Conservation (phyloP, 164 flowering plant species). For the Macadamia tetraphylla region DNA sequence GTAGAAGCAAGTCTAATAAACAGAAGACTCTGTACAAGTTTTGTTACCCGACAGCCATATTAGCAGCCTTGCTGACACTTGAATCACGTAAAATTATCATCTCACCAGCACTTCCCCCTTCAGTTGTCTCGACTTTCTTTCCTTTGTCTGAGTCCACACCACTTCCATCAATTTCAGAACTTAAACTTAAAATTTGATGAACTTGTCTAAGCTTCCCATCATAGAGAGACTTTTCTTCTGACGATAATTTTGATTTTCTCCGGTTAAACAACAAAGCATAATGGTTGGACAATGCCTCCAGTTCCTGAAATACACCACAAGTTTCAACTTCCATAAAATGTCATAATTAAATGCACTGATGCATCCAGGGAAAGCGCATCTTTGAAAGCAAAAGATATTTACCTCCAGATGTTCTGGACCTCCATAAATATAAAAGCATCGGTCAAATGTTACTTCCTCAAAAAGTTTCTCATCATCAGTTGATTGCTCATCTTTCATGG, state of each 20-base stretch:
- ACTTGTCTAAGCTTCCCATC: conserved; percentile 82
- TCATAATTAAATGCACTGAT: neutral
- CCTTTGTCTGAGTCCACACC: conserved; percentile 59
- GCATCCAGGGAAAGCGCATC: neutral
- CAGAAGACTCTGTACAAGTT: neutral
- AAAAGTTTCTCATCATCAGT: conserved; percentile 56
- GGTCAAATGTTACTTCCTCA: conserved; percentile 88
- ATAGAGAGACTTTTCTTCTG: conserved; percentile 74
- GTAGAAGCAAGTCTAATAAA: too few relatives aligned
- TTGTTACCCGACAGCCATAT: conserved; percentile 93
- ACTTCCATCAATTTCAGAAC: conserved; percentile 43
- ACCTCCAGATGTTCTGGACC: conserved; percentile 99
- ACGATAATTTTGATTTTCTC: conserved; percentile 69
- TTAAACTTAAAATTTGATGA: conserved; percentile 65
- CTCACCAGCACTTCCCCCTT: conserved; percentile 52
- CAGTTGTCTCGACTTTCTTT: conserved; percentile 59
- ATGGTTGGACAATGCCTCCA: conserved; percentile 92
- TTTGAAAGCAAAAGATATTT: conserved; percentile 11
- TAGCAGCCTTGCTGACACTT: conserved; percentile 94
- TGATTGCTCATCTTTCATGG: conserved; percentile 27
- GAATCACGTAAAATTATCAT: conserved; percentile 69
- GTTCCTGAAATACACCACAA: conserved; percentile 47
- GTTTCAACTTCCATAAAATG: conserved; percentile 5
- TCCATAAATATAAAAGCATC: conserved; percentile 97
- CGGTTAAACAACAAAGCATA: conserved; percentile 75